Base-by-base conservation (phyloP, 257 asterid genomes). In the Galeopsis tetrahit region DNA sequence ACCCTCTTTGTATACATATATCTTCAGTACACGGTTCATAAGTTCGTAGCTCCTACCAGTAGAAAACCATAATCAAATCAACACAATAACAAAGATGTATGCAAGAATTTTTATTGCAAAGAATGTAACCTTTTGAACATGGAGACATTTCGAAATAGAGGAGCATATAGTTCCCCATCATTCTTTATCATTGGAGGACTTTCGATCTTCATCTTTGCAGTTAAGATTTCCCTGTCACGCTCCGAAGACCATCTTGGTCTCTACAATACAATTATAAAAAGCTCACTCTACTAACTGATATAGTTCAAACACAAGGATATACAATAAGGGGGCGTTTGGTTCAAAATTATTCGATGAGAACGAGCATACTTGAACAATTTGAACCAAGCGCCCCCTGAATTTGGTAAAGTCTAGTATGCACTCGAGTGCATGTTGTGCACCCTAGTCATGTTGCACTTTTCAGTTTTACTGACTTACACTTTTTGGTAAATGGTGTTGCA, bases 101-200 rank as follows among this genome's bases (percentile, higher is more conserved):
- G n/a, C n/a, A n/a, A n/a, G n/a, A n/a, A n/a, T n/a, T n/a, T n/a
- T n/a, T n/a, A n/a, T n/a, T n/a, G n/a, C n/a, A n/a, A n/a, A n/a
- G n/a, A n/a, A n/a, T n/a, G n/a, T n/a, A n/a, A n/a, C 98, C 97
- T 90, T 83, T 87, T 88, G 82, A 92, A 92, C 82, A 76, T 81
- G 63, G 98, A 90, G 39, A 87, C 42, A 81, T 92, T 90, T 78
- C 93, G 89, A 80, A 82, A 92, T 51, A 89, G 78, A 65, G 97
- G 95, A 60, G 90, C 87, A 71, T 87, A 77, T 69, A 92, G 83
- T 64, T 86, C 95, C 49, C 32, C 40, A 28, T 84, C 90, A 77
- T 69, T 86, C 78, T 81, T 87, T 71, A 87, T 51, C 58, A 72
- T 28, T 1, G 97, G 86, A 33, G 90, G 84, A 77, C 75, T 83